These are phyloP conservation scores for Xylariaceae sp. DNA, from an alignment of 2,329 filamentous ascomycete genomes.

Conservation along the genomic window DNA sequence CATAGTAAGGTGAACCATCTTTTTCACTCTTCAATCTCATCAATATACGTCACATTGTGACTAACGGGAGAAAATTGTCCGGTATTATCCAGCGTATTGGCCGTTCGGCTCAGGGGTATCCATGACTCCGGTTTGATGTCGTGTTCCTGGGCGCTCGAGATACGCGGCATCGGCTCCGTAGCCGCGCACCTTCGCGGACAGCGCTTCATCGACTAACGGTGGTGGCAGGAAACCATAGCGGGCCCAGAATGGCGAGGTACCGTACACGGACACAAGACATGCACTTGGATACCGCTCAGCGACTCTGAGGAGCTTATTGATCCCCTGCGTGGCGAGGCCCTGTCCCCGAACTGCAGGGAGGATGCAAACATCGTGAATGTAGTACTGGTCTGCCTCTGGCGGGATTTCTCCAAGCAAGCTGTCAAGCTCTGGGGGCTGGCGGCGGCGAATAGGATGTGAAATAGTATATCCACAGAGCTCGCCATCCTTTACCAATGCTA, in stretches of 20 bases:
- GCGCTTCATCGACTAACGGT: slow-evolving; percentile 24
- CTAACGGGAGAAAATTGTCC: no score
- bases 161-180: slow-evolving; percentile 44
- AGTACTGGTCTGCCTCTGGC: slow-evolving; percentile 43
- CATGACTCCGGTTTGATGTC: no score
- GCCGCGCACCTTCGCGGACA: slow-evolving; percentile 39
- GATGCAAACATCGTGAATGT: slow-evolving; percentile 47
- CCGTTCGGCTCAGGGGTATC: no score
- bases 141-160: slow-evolving; percentile 31
- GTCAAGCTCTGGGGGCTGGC: slow-evolving; percentile 42
- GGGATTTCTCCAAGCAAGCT: slow-evolving; percentile 39
- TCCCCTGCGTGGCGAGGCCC: slow-evolving; percentile 35
- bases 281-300: slow-evolving; percentile 36
- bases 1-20: no score
- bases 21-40: no score
- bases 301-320: slow-evolving; percentile 35
- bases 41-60: no score
- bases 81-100: no score
- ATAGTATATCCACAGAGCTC: slow-evolving; percentile 43
- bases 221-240: slow-evolving; percentile 41
- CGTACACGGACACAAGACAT: slow-evolving; percentile 46
- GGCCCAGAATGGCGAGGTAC: slow-evolving; percentile 42
- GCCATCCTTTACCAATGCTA: slow-evolving; percentile 35
- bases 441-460: slow-evolving; percentile 44
- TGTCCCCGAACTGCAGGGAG: slow-evolving; percentile 36